Conservation (phyloP, 2,329 filamentous ascomycete genomes). For the Drechslerella dactyloides region DNA sequence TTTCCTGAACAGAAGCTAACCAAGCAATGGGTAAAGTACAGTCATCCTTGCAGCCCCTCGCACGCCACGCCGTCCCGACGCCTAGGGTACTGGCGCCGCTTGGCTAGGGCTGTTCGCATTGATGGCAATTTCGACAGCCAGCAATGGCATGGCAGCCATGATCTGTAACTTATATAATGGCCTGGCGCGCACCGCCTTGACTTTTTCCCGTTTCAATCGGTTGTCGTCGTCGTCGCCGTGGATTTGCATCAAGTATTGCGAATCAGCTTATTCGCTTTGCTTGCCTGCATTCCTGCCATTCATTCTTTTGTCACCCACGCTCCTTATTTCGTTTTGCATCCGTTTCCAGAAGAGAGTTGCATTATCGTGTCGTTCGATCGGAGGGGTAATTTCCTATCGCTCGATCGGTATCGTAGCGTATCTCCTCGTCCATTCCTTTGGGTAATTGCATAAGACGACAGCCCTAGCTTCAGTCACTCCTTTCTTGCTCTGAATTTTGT, state of each 20-base stretch:
- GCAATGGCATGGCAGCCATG: no score
- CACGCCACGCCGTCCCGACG: no score
- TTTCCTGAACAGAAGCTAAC: no score
- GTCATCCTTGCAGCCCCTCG: no score
- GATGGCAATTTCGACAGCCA: no score
- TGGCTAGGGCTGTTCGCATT: no score
- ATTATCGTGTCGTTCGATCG: conserved; percentile 12
- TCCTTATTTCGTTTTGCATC: conserved; percentile 26
- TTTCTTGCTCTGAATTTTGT: conserved; percentile 19
- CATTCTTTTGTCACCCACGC: conserved; percentile 10
- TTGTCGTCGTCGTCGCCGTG: not conserved
- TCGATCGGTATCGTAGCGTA: conserved; percentile 23
- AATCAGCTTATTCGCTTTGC: not conserved
- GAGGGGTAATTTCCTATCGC: conserved; percentile 24
- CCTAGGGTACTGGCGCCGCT: no score
- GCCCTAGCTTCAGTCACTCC: conserved; percentile 39
- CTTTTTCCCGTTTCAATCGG: not conserved
- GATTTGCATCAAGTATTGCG: not conserved
- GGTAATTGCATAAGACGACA: not conserved
- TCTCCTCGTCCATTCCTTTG: conserved; percentile 46
- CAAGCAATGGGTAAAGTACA: no score
- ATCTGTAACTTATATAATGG: not conserved
- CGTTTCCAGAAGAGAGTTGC: conserved; percentile 30
- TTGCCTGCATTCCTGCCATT: no score
- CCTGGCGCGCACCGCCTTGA: not conserved